A percentile compares a stretch with the other conserved stretches of the same genome.
Conservation (phyloP, 78 protist genomes). For the Corallochytrium limacisporum region DNA sequence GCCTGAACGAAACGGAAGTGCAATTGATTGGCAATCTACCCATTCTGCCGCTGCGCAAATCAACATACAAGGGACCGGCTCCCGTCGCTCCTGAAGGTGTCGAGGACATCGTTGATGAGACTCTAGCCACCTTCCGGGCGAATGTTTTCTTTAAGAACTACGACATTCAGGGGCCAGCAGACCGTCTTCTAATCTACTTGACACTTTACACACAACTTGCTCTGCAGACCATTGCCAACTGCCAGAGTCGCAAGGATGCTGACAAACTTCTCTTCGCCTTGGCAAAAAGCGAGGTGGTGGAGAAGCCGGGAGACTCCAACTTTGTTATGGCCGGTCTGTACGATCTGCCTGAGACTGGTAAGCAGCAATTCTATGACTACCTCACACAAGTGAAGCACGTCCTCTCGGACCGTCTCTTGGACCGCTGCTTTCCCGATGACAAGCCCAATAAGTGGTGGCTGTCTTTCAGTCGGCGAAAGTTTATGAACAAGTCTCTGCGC, state of each 20-base stretch:
- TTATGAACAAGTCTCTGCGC: no score
- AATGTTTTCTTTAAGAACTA: constrained; percentile 78
- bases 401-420: no score
- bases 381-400: no score
- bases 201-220: constrained; percentile 71
- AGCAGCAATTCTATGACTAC: no score
- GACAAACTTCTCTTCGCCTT: constrained; percentile 38
- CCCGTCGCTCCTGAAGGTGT: neutral
- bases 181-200: constrained; percentile 75
- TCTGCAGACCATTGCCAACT: constrained; percentile 52
- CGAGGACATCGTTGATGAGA: constrained; percentile 80
- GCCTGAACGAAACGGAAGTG: no score
- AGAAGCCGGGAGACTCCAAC: constrained; percentile 65
- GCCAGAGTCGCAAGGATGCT: constrained; percentile 25
- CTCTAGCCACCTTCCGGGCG: constrained; percentile 67
- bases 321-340: neutral
- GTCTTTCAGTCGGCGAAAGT: no score
- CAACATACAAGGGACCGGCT: no score
- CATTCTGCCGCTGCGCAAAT: no score
- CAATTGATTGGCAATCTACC: no score
- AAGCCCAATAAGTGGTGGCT: no score
- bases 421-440: no score
- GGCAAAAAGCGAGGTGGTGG: constrained; percentile 53
- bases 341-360: no score
- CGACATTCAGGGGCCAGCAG: constrained; percentile 75